phyloP scores from a whole-genome alignment of 768 basidiomycete genomes.

The Mycena galopus region DNA sequence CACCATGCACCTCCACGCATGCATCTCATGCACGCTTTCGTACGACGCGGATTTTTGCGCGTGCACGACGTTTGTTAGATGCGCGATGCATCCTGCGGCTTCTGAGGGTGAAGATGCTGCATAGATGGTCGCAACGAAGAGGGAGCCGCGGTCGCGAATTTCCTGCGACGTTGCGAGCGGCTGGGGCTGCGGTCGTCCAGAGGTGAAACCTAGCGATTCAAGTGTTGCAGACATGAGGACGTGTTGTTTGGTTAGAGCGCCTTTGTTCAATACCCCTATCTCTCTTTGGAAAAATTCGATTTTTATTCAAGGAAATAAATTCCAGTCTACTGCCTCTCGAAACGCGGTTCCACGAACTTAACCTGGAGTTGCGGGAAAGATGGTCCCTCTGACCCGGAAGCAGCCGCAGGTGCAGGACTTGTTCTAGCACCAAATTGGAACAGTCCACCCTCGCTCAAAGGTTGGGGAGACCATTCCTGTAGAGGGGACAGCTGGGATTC shows the following conservation, averaged over 20 bases:
- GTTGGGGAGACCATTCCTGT: background rate
- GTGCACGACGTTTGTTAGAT: conserved; percentile 72
- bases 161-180: conserved; percentile 75
- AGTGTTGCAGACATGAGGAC: conserved; percentile 45
- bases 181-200: conserved; percentile 58
- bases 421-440: conserved; percentile 27
- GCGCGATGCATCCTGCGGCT: conserved; percentile 62
- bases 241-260: background rate
- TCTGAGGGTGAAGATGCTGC: conserved; percentile 64
- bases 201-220: conserved; percentile 67
- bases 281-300: background rate
- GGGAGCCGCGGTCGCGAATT: conserved; percentile 80
- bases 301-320: background rate
- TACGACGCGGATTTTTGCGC: conserved; percentile 71
- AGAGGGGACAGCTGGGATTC: too few relatives aligned
- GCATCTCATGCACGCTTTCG: too few relatives aligned
- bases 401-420: background rate
- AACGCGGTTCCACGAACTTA: conserved; percentile 7
- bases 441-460: conserved; percentile 1
- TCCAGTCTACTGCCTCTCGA: background rate
- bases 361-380: background rate
- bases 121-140: conserved; percentile 77
- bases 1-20: conserved; percentile 85
- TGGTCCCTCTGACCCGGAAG: conserved; percentile 6
- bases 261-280: background rate